phyloP scores from a whole-genome alignment of 2,329 filamentous ascomycete species.

The Pseudovirgaria hyperparasitica region DNA sequence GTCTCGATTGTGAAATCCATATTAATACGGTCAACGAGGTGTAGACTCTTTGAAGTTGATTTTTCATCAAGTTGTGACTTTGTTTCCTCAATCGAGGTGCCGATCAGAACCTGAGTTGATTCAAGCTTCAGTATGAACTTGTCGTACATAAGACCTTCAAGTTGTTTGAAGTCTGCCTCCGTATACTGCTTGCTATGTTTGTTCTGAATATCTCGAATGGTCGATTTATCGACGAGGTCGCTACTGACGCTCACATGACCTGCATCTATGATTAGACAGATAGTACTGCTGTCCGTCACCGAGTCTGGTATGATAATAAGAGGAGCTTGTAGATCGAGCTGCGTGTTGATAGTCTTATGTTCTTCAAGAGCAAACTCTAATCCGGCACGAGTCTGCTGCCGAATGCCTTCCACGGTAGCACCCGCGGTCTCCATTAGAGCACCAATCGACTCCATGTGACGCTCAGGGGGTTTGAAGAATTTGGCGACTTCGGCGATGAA shows the following conservation, averaged over 20 bases:
- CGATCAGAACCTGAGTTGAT: conserved; percentile 90
- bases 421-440: conserved; percentile 93
- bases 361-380: conserved; percentile 94
- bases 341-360: conserved; percentile 95
- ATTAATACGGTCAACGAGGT: conserved; percentile 93
- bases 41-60: conserved; percentile 58
- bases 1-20: conserved; percentile 94
- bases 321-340: conserved; percentile 88
- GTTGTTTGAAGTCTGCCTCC: conserved; percentile 73
- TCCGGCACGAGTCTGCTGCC: conserved; percentile 90
- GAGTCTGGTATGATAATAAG: conserved; percentile 94
- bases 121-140: conserved; percentile 87
- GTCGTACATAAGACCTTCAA: conserved; percentile 95
- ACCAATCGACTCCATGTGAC: conserved; percentile 96
- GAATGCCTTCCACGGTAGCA: conserved; percentile 85
- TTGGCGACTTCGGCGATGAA: conserved; percentile 83
- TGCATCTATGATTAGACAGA: conserved; percentile 88
- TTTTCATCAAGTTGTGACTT: conserved; percentile 64
- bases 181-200: conserved; percentile 83
- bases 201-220: conserved; percentile 75
- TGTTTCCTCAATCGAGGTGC: conserved; percentile 81
- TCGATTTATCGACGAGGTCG: conserved; percentile 84
- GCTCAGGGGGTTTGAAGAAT: conserved; percentile 92
- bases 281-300: conserved; percentile 66
- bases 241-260: conserved; percentile 93